These are phyloP conservation scores for Clitopilus hobsonii DNA, from an alignment of 768 basidiomycete genomes.

Conservation along the genomic window DNA sequence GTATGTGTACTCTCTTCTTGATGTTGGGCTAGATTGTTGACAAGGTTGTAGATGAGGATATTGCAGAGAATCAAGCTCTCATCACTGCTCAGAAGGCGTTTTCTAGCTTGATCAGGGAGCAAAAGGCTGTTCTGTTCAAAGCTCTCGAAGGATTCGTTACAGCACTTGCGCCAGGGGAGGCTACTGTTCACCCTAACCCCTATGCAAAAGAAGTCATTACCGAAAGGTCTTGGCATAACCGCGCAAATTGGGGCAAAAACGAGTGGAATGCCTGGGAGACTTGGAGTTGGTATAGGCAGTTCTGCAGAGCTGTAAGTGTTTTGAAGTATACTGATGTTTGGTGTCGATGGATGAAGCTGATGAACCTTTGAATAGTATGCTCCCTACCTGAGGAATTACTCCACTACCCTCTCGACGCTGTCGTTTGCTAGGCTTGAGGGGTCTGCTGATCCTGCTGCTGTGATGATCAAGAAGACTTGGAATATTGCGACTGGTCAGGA, in stretches of 20 bases:
- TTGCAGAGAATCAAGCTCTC: slow-evolving; percentile 62
- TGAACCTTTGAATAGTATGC: slow-evolving; percentile 54
- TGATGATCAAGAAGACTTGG: slow-evolving; percentile 64
- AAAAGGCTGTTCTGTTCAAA: slow-evolving; percentile 67
- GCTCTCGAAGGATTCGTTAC: slow-evolving; percentile 74
- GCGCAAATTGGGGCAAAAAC: slow-evolving; percentile 61
- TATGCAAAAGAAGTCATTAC: slow-evolving; percentile 53
- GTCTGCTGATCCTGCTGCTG: slow-evolving; percentile 49
- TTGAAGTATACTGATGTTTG: background rate
- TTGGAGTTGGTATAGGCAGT: slow-evolving; percentile 90
- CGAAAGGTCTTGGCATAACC: slow-evolving; percentile 66
- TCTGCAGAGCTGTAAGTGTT: slow-evolving; percentile 68
- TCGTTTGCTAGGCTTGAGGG: slow-evolving; percentile 64
- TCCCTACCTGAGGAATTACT: slow-evolving; percentile 72
- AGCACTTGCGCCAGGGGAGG: slow-evolving; percentile 44
- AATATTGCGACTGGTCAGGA: slow-evolving; percentile 65
- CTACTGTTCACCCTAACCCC: slow-evolving; percentile 42
- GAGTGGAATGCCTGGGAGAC: slow-evolving; percentile 87
- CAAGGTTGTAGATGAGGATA: slow-evolving; percentile 37
- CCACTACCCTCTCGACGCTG: slow-evolving; percentile 63
- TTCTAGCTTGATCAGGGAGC: slow-evolving; percentile 68
- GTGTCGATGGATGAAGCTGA: background rate
- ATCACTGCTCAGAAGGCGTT: slow-evolving; percentile 71
- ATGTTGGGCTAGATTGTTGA: slow-evolving; percentile 10
- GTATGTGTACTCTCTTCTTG: slow-evolving; percentile 16